phyloP scores from a whole-genome alignment of 371 early-diverging fungal genomes.

The Chytridium lagenaria region DNA sequence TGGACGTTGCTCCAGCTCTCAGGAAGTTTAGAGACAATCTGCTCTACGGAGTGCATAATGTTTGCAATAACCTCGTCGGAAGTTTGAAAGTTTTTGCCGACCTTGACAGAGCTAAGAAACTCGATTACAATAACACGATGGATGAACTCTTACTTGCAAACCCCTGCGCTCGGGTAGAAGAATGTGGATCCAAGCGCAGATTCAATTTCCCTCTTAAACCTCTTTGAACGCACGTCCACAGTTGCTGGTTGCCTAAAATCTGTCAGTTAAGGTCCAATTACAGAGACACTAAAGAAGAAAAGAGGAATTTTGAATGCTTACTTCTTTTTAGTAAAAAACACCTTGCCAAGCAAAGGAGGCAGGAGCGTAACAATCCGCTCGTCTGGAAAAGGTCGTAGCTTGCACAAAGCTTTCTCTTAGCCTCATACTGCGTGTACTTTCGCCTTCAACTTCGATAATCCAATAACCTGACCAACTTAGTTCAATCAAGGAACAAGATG shows the following conservation, averaged over 20 bases:
- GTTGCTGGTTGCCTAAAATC: constrained; percentile 81
- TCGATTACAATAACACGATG: not conserved
- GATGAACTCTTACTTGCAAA: constrained; percentile 45
- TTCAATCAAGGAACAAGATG: no score
- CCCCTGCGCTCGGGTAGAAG: constrained; percentile 74
- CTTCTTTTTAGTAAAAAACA: constrained; percentile 88
- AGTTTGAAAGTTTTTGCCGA: constrained; percentile 70
- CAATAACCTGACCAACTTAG: constrained; percentile 77
- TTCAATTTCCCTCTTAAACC: constrained; percentile 73
- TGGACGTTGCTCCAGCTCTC: constrained; percentile 79
- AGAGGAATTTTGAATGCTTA: constrained; percentile 35
- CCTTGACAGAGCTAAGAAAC: constrained; percentile 60
- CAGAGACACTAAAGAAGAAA: not conserved
- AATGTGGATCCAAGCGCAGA: constrained; percentile 77
- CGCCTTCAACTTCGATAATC: constrained; percentile 74
- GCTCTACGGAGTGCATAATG: constrained; percentile 66
- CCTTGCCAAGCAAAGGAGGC: constrained; percentile 85
- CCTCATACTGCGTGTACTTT: constrained; percentile 80
- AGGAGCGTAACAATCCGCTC: constrained; percentile 76
- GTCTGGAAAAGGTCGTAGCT: constrained; percentile 88
- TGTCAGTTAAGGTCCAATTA: no score
- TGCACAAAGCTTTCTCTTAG: constrained; percentile 72
- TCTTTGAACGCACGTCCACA: constrained; percentile 66
- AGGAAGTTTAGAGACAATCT: constrained; percentile 68
- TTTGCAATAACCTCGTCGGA: constrained; percentile 75